Evolutionary conservation across 148 eudicot genomes (phyloP).

Genomic region (Cornus kousa): DNA sequence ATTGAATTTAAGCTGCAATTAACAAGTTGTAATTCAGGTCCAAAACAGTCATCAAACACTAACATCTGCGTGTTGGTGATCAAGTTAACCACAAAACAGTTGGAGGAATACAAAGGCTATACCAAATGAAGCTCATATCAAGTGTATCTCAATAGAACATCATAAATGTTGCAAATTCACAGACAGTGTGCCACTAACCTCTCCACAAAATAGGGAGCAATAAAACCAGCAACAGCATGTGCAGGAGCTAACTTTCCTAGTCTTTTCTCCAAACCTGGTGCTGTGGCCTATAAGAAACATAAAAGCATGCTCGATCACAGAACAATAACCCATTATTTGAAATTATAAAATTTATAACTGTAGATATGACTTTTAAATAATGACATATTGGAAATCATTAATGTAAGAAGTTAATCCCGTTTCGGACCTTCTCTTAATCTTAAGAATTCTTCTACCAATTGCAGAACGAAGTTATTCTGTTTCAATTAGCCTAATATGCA

Average conservation of each 20-base stretch:
- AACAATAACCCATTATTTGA: neutral
- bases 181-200: neutral
- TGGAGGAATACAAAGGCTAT: too few species aligned
- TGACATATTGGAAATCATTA: too few species aligned
- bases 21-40: too few species aligned
- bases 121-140: neutral
- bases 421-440: too few species aligned
- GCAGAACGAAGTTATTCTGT: too few species aligned
- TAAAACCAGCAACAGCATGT: slow-evolving; percentile 75
- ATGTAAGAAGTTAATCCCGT: too few species aligned
- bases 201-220: slow-evolving; percentile 64
- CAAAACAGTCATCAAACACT: neutral
- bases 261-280: slow-evolving; percentile 76
- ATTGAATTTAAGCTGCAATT: too few species aligned
- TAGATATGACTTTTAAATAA: too few species aligned
- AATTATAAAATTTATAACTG: neutral
- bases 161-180: neutral
- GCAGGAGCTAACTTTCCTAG: slow-evolving; percentile 89
- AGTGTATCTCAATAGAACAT: slow-evolving; percentile 3
- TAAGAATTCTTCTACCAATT: too few species aligned
- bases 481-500: too few species aligned
- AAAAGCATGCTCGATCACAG: slow-evolving; percentile 1
- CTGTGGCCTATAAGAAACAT: slow-evolving; percentile 62
- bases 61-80: neutral
- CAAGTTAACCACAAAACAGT: slow-evolving; percentile 38